phyloP scores from a whole-genome alignment of 768 basidiomycete species.

The Agrocybe chaxingu region DNA sequence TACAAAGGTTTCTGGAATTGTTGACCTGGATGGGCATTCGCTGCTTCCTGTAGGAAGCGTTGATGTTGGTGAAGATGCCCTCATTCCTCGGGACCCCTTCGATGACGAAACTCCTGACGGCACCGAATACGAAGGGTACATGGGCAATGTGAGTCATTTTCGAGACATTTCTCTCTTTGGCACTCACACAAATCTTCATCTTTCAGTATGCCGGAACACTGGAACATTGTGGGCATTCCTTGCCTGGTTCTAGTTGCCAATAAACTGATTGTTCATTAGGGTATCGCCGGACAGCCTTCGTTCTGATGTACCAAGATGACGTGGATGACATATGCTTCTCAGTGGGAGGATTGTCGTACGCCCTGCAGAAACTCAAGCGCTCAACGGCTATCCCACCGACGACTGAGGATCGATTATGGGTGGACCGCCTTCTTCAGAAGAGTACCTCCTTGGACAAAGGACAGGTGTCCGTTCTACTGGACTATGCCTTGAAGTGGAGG shows the following conservation, averaged over 20 bases:
- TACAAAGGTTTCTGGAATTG: conserved; percentile 22
- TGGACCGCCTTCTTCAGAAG: conserved; percentile 12
- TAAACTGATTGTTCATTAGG: conserved; percentile 7
- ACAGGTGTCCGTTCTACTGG: conserved; percentile 12
- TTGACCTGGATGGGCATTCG: conserved; percentile 28
- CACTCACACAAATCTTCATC: not conserved
- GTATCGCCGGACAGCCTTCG: conserved; percentile 24
- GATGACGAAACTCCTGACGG: conserved; percentile 30
- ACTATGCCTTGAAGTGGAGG: conserved; percentile 25
- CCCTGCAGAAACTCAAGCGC: conserved; percentile 15
- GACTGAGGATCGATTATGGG: conserved; percentile 11
- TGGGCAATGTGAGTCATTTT: conserved; percentile 32
- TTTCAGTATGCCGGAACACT: conserved; percentile 22
- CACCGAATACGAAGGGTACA: conserved; percentile 37
- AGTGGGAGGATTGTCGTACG: conserved; percentile 17
- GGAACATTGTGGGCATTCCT: conserved; percentile 22
- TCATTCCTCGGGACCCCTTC: conserved; percentile 33
- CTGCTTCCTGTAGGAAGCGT: conserved; percentile 15
- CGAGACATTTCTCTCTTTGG: not conserved
- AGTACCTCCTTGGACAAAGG: conserved; percentile 5
- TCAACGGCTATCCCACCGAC: conserved; percentile 10
- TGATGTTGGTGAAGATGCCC: conserved; percentile 18
- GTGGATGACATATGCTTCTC: conserved; percentile 15
- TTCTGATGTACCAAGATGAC: conserved; percentile 25
- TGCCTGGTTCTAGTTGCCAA: not conserved